Base-by-base conservation (phyloP, 176 grass and related monocot species). In the Saccharum officinarum region DNA sequence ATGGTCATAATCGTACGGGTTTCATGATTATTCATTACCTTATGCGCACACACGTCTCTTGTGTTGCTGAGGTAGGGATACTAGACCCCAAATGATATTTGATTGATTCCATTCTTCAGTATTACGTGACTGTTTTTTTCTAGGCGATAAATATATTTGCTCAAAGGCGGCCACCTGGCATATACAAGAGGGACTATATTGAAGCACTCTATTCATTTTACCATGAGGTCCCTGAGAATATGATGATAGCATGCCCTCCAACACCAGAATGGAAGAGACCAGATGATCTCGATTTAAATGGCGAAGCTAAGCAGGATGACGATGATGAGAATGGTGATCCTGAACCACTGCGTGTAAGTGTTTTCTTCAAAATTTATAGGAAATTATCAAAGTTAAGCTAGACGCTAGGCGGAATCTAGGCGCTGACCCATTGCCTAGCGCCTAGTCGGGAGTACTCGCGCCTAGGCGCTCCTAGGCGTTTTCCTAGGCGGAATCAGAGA, bases 11-110 rank as follows among this genome's bases (percentile, higher is more conserved):
- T 71, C 97, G 97, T 49, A 99, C 97, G 68, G 97, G 97, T 33
- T 99, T 99, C 86, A 99, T 99, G 97, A 97, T 97, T 72, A 85
- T 99, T 71, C 97, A 99, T 92, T 99, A 89, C 79, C 90, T 99
- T 67, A 94, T 99, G 94, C 81, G 97, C 30, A 87, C 92, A 81
- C 97, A 92, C 5, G 62, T 87, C 14, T 86, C 80, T 63, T 87
- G 84, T 55, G 94, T 99, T 86, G 71, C 88, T 69, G 91, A 99
- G 88, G 97, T 97, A 86, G 40, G 70, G 5, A 36, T 64, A 66
- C 62, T 41, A 82, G 28, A 79, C 37, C 55, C 75, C 69, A 22
- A 82, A 44, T 91, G 28, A 34, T 67, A 28, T 86, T 49, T 47
- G 9, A 39, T 91, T 49, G 50, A 42, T 25, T 50, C 49, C 22